phyloP scores from a whole-genome alignment of 208 protist genomes.

The Borovskyia barvae region DNA sequence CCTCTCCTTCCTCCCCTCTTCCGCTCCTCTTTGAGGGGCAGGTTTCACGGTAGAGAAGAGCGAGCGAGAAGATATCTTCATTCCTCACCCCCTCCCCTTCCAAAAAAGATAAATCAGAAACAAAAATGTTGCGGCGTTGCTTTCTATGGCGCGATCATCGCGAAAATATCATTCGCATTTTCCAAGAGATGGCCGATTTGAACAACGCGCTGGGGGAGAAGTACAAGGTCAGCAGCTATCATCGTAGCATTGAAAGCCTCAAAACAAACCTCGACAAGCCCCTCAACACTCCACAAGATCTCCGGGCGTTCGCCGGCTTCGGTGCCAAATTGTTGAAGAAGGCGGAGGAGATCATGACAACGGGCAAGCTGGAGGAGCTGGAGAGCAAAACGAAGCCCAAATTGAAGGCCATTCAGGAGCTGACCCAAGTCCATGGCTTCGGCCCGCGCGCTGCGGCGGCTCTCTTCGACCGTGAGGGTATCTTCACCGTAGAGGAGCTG shows the following conservation, averaged over 20 bases:
- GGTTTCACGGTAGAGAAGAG: too few relatives aligned
- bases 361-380: constrained; percentile 86
- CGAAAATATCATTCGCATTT: constrained; percentile 88
- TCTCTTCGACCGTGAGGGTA: constrained; percentile 87
- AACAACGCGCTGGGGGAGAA: constrained; percentile 89
- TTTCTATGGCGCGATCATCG: constrained; percentile 61
- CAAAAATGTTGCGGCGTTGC: constrained; percentile 59
- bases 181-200: constrained; percentile 86
- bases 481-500: constrained; percentile 90
- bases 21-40: too few relatives aligned
- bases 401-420: constrained; percentile 86
- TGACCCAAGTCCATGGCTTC: constrained; percentile 88
- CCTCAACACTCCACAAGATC: constrained; percentile 63
- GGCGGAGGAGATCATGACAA: constrained; percentile 88
- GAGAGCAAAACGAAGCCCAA: constrained; percentile 91
- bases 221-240: constrained; percentile 87
- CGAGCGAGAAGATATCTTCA: too few relatives aligned
- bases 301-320: constrained; percentile 74
- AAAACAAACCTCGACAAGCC: constrained; percentile 85
- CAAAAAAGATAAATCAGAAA: constrained; percentile 17
- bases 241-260: constrained; percentile 77
- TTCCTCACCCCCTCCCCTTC: too few relatives aligned
- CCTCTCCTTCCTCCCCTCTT: not conserved
- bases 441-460: constrained; percentile 77
- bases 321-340: constrained; percentile 85